A percentile compares a stretch with the other conserved stretches of the same genome.
phyloP scores from a whole-genome alignment of 176 grass and related monocot species.

The Hordeum marinum region DNA sequence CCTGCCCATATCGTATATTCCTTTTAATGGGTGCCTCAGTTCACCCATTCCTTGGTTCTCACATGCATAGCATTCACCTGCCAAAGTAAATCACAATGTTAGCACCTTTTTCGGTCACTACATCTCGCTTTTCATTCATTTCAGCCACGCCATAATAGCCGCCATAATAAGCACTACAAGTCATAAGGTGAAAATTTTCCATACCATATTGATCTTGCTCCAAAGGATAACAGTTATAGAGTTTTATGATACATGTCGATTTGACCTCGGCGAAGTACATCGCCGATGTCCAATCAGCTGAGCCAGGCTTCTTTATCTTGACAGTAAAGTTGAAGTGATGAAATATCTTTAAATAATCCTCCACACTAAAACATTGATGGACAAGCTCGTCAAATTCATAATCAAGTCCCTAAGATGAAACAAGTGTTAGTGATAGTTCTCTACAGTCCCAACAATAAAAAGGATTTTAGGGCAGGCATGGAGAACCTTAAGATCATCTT shows the following conservation, averaged over 20 bases:
- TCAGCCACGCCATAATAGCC: too few species aligned
- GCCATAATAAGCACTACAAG: too few species aligned
- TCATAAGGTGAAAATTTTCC: neutral
- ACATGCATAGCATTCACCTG: neutral
- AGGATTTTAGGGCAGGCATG: too few species aligned
- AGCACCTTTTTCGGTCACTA: neutral
- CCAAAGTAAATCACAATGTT: neutral
- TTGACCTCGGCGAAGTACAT: neutral
- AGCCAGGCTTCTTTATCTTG: neutral
- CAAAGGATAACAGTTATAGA: neutral
- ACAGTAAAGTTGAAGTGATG: neutral
- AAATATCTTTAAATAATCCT: neutral
- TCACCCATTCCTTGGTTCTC: neutral
- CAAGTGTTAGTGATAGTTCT: neutral
- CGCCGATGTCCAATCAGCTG: neutral
- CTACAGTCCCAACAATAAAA: too few species aligned
- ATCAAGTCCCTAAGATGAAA: neutral
- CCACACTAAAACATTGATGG: neutral
- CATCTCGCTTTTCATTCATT: too few species aligned
- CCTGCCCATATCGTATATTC: neutral
- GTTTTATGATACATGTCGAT: neutral
- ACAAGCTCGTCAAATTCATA: neutral
- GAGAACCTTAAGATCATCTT: neutral
- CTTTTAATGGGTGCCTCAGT: neutral
- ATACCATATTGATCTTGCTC: neutral